These are phyloP conservation scores for Sclerotinia glacialis DNA, from an alignment of 2,329 filamentous ascomycete species.

Conservation along the genomic window DNA sequence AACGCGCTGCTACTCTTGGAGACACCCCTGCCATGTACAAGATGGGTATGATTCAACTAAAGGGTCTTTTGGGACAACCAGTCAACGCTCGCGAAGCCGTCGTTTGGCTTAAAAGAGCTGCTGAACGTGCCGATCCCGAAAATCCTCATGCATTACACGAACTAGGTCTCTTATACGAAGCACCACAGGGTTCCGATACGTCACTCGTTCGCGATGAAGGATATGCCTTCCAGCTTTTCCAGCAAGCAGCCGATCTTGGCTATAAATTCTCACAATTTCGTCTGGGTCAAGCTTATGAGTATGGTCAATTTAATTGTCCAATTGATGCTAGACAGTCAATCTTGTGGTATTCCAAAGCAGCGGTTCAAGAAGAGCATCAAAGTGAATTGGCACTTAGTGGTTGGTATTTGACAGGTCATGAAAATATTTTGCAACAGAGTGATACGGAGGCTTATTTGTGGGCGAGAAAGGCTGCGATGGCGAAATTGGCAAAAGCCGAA, in stretches of 20 bases:
- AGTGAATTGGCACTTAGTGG: constrained; percentile 79
- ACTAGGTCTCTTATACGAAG: constrained; percentile 64
- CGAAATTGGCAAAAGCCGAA: constrained; percentile 87
- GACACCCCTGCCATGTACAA: constrained; percentile 98
- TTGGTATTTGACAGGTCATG: constrained; percentile 93
- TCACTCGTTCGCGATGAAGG: constrained; percentile 74
- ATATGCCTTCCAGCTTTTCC: constrained; percentile 79
- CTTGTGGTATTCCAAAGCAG: constrained; percentile 89
- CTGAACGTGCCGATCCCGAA: constrained; percentile 79
- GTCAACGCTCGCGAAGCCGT: constrained; percentile 82
- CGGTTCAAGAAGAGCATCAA: constrained; percentile 91
- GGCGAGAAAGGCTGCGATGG: constrained; percentile 88
- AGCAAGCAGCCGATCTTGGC: constrained; percentile 79
- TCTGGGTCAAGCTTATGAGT: constrained; percentile 84
- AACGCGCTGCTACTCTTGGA: constrained; percentile 82
- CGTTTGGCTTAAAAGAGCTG: constrained; percentile 88
- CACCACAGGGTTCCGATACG: constrained; percentile 54
- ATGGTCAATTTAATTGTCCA: constrained; percentile 76
- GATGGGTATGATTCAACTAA: constrained; percentile 91
- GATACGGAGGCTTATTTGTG: constrained; percentile 97
- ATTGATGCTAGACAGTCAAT: constrained; percentile 85
- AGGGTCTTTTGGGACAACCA: constrained; percentile 85
- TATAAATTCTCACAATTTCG: constrained; percentile 96
- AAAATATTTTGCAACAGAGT: constrained; percentile 83
- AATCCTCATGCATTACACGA: constrained; percentile 96